Conservation (phyloP, 371 early-diverging fungal genomes). For the Phascolomyces articulosus region DNA sequence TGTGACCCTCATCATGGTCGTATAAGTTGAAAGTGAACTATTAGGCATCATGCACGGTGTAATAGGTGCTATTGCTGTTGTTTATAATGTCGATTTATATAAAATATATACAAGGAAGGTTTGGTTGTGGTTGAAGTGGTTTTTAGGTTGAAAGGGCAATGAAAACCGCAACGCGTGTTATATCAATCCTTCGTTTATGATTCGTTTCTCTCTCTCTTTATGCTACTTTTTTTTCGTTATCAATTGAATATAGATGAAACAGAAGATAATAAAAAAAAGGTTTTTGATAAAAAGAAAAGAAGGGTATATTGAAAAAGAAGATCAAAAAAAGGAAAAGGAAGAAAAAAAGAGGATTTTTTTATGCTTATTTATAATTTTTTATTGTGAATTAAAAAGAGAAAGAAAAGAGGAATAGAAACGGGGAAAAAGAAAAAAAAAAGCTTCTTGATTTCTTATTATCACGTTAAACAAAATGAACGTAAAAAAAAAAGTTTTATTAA, state of each 20-base stretch:
- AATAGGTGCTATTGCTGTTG: neutral
- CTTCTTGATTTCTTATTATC: conserved; percentile 19
- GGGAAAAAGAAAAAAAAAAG: conserved; percentile 6
- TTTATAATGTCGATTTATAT: neutral
- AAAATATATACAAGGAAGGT: neutral
- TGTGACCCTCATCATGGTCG: conserved; percentile 36
- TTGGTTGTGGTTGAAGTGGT: no score
- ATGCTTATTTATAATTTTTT: neutral
- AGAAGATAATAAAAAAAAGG: neutral
- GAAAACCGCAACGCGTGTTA: no score
- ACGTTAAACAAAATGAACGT: neutral
- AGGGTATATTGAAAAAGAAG: conserved; percentile 1
- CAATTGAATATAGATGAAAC: neutral
- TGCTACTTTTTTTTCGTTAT: neutral
- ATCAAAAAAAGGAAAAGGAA: neutral
- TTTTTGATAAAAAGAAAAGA: neutral
- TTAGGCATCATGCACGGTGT: conserved; percentile 21
- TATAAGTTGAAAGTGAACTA: conserved; percentile 22
- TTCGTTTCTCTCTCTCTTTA: no score
- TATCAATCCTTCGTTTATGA: no score
- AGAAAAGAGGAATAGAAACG: neutral
- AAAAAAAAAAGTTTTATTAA: neutral
- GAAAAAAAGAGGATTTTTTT: neutral
- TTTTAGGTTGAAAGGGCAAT: no score
- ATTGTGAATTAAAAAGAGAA: neutral